Percentiles rank a stretch among this genome's conserved stretches.
Evolutionary conservation across 192 early-diverging fungal species (phyloP).

Genomic region (Rhizoclosmatium globosum): DNA sequence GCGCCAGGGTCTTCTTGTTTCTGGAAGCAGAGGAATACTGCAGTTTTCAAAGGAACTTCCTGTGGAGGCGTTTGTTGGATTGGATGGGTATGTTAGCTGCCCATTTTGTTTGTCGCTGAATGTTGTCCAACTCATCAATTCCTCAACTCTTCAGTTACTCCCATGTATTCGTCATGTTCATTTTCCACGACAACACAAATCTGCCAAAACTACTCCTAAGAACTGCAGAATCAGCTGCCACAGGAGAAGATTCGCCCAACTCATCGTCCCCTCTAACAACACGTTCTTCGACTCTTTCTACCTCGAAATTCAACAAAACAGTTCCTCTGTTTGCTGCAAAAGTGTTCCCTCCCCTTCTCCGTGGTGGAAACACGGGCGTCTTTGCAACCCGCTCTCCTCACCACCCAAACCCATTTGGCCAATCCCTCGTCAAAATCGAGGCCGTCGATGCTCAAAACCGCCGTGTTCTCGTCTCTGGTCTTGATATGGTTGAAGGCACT

Average conservation of each 20-base stretch:
- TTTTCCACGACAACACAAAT: constrained; percentile 55
- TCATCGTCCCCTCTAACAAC: constrained; percentile 13
- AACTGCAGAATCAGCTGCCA: constrained; percentile 21
- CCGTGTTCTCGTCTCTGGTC: constrained; percentile 34
- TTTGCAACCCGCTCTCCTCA: constrained; percentile 42
- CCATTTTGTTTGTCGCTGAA: background rate
- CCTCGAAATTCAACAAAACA: constrained; percentile 39
- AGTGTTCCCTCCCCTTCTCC: constrained; percentile 45
- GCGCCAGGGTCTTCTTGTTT: constrained; percentile 44
- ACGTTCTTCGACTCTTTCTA: constrained; percentile 25
- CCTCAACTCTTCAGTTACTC: constrained; percentile 9
- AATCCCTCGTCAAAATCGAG: constrained; percentile 43
- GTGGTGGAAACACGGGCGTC: constrained; percentile 37
- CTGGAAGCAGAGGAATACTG: constrained; percentile 29
- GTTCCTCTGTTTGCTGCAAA: constrained; percentile 48
- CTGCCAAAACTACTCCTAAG: constrained; percentile 41
- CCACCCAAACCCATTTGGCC: constrained; percentile 51
- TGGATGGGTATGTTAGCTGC: background rate
- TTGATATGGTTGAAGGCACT: constrained; percentile 44
- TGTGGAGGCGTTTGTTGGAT: constrained; percentile 41
- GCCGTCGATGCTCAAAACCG: constrained; percentile 28
- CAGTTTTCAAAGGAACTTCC: constrained; percentile 40
- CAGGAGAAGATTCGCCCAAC: background rate
- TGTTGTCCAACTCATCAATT: background rate
- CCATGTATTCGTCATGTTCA: constrained; percentile 43